These are phyloP conservation scores for Malus hybrid DNA, from an alignment of 331 rosid genomes.

Conservation along the genomic window DNA sequence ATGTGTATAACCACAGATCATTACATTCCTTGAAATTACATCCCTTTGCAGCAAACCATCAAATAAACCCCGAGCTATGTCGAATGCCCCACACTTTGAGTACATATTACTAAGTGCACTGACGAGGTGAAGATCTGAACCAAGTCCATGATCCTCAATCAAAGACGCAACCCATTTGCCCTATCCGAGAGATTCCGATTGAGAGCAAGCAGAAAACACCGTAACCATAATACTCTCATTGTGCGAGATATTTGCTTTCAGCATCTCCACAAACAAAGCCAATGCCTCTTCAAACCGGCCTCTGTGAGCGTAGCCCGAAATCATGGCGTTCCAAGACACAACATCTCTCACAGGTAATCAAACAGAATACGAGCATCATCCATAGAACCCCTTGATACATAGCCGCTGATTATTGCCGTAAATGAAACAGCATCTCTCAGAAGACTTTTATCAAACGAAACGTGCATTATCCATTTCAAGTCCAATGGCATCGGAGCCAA, in stretches of 20 bases:
- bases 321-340: conserved; percentile 84
- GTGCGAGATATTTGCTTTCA: conserved; percentile 26
- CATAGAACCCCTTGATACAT: conserved; percentile 37
- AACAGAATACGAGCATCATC: conserved; percentile 56
- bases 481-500: conserved; percentile 39
- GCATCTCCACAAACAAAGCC: conserved; percentile 49
- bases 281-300: conserved; percentile 48
- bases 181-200: conserved; percentile 34
- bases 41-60: conserved; percentile 52
- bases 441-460: conserved; percentile 50
- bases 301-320: conserved; percentile 62
- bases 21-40: conserved; percentile 72
- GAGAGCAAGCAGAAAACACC: conserved; percentile 60
- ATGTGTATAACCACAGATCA: conserved; percentile 66
- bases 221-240: conserved; percentile 54
- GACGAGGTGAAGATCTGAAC: conserved; percentile 42
- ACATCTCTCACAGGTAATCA: conserved; percentile 46
- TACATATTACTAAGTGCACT: conserved; percentile 74
- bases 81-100: conserved; percentile 58
- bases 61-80: conserved; percentile 53
- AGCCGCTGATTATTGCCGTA: conserved; percentile 64
- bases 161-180: conserved; percentile 57
- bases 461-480: conserved; percentile 47
- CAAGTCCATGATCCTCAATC: conserved; percentile 45
- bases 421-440: conserved; percentile 56